These are phyloP conservation scores for Colletotrichum godetiae DNA, from an alignment of 2,329 filamentous ascomycete genomes.

Conservation along the genomic window DNA sequence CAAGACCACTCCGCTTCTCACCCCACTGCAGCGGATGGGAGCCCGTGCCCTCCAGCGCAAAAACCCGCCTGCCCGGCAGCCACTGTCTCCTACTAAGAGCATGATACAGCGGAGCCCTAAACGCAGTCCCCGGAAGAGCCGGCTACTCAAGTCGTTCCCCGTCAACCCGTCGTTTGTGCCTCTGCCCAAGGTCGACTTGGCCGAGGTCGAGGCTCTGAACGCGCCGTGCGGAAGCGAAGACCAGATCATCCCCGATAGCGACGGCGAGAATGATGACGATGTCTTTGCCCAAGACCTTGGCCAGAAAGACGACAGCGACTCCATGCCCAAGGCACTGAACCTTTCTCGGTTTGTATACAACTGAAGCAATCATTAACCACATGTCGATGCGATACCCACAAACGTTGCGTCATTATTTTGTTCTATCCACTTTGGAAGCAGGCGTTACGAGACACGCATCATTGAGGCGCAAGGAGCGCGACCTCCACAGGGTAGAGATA, in stretches of 20 bases:
- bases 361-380: conserved; percentile 35
- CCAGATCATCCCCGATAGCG: conserved; percentile 64
- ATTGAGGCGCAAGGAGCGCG: not conserved
- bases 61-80: conserved; percentile 41
- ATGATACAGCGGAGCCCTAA: conserved; percentile 36
- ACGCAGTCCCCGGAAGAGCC: conserved; percentile 39
- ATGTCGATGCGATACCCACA: conserved; percentile 23
- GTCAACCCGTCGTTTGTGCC: conserved; percentile 67
- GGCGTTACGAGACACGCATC: not conserved
- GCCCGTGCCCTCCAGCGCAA: conserved; percentile 54
- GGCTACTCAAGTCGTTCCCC: conserved; percentile 46
- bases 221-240: conserved; percentile 65
- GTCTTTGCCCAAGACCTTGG: conserved; percentile 44
- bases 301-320: conserved; percentile 36
- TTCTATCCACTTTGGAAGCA: conserved; percentile 13
- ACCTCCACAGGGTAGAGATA: not conserved
- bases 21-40: conserved; percentile 66
- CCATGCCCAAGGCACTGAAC: conserved; percentile 50
- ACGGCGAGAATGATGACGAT: conserved; percentile 55
- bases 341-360: conserved; percentile 61
- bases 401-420: conserved; percentile 21
- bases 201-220: conserved; percentile 65
- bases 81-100: conserved; percentile 31
- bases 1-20: conserved; percentile 57
- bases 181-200: conserved; percentile 64